Evolutionary conservation across 495 filamentous ascomycete genomes (phyloP), one percentile per base, ranked within the genome.

Genomic region (Halenospora varia): DNA sequence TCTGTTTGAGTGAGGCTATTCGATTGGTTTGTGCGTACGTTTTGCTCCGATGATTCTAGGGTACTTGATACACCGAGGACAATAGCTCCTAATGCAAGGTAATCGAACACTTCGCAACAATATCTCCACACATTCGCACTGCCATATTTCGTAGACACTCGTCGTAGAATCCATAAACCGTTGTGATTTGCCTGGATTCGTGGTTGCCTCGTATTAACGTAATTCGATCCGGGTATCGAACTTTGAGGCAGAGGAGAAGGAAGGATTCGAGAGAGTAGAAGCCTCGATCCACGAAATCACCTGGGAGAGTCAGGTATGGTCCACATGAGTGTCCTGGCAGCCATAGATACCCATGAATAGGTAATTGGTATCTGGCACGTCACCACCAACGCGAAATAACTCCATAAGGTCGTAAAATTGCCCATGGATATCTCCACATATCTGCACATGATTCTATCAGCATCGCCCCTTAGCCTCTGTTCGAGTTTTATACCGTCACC

Each of bases 391-490:
- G 46, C 92, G 84, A 71, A 98, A 98, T 17, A 98, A 81, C 74
- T 98, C 94, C 94, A 98, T 98, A 64, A 98, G 69, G 67, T 98
- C 94, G 70, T 98, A 94, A 67, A 98, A 98, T 69, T 98, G 94
- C 59, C 94, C 94, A 65, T 98, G 93, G 60, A 98, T 98, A 68
- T 98, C 94, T 51, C 94, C 94, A 45, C 94, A 98, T 83, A 98
- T 97, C 85, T 86, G 45, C n/a, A 26, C n/a, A n/a, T n/a, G 6
- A 50, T 49, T 18, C 66, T 39, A 55, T n/a, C n/a, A n/a, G n/a
- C n/a, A n/a, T n/a, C n/a, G n/a, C n/a, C n/a, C n/a, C n/a, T n/a
- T n/a, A n/a, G n/a, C n/a, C n/a, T n/a, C n/a, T n/a, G n/a, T n/a
- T n/a, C n/a, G n/a, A n/a, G n/a, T n/a, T n/a, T n/a, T 73, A 15